Conservation (phyloP, 306 rosid species). For the Nissolia schottii region DNA sequence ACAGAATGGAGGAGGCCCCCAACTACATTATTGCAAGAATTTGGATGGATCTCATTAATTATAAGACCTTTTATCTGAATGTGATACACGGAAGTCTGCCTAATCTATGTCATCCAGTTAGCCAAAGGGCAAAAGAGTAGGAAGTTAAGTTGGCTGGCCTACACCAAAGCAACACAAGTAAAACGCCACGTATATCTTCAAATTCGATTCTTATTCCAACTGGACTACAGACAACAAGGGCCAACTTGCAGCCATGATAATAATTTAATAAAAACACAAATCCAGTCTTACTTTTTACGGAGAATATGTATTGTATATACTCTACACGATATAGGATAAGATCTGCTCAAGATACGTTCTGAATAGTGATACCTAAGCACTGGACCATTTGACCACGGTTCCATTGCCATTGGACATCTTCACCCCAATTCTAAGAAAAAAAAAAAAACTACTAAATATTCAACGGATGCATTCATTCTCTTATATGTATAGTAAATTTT, state of each 20-base stretch:
- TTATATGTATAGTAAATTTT: background rate
- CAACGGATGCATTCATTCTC: background rate
- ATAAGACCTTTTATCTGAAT: background rate
- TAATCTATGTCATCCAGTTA: background rate
- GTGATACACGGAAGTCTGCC: background rate
- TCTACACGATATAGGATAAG: background rate
- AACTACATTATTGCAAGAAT: background rate
- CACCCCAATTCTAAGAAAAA: background rate
- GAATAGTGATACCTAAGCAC: too few relatives aligned
- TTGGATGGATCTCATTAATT: background rate
- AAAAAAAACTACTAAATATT: background rate
- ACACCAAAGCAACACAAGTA: background rate
- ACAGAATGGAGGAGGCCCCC: background rate
- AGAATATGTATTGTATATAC: background rate
- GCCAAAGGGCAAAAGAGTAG: background rate
- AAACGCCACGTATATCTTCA: background rate
- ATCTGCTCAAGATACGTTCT: background rate
- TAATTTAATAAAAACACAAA: background rate
- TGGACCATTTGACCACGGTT: background rate
- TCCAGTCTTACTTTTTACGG: background rate
- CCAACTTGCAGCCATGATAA: background rate
- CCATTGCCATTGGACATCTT: constrained; percentile 7
- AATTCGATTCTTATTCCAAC: constrained; percentile 8
- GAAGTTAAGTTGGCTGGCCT: background rate
- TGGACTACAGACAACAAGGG: background rate